These are phyloP conservation scores for Anisodus acutangulus DNA, from an alignment of 257 asterid species.

Conservation along the genomic window DNA sequence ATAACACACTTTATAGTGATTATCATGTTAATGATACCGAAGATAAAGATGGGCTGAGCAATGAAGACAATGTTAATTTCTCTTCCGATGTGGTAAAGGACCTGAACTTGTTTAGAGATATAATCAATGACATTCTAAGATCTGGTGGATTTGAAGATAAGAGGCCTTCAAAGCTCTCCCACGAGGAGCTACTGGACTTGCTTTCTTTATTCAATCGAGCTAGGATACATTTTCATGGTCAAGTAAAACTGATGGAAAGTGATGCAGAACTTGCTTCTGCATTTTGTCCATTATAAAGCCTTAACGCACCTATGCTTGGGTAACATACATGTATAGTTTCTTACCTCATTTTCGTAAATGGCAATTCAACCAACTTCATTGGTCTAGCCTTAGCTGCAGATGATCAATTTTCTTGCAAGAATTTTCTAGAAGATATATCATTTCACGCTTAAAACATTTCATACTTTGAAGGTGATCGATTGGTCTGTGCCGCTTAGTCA, in stretches of 20 bases:
- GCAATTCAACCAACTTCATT: not conserved
- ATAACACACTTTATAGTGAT: conserved; percentile 26
- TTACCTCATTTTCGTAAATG: not conserved
- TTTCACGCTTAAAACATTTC: not conserved
- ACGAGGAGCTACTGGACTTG: conserved; percentile 60
- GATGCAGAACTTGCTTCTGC: conserved; percentile 39
- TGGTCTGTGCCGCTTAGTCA: not conserved
- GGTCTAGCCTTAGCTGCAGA: not conserved
- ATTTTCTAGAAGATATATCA: not conserved
- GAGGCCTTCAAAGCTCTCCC: conserved; percentile 83
- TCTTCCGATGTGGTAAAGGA: conserved; percentile 28
- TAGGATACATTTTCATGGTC: conserved; percentile 69
- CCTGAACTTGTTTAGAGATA: conserved; percentile 52
- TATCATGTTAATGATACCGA: conserved; percentile 31
- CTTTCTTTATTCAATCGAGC: conserved; percentile 64
- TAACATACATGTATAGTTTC: not conserved
- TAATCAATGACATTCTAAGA: conserved; percentile 50
- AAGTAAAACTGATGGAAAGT: conserved; percentile 36
- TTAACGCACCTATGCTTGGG: not conserved
- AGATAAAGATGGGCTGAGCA: conserved; percentile 40
- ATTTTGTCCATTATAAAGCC: conserved; percentile 33
- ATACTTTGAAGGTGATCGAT: conserved; percentile 7
- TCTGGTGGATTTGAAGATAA: conserved; percentile 64
- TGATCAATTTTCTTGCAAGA: not conserved
- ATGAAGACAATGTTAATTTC: conserved; percentile 30